A percentile compares a stretch with the other conserved stretches of the same genome.
These are phyloP conservation scores for Gleditsia sinensis DNA, from an alignment of 306 rosid species.

Conservation along the genomic window DNA sequence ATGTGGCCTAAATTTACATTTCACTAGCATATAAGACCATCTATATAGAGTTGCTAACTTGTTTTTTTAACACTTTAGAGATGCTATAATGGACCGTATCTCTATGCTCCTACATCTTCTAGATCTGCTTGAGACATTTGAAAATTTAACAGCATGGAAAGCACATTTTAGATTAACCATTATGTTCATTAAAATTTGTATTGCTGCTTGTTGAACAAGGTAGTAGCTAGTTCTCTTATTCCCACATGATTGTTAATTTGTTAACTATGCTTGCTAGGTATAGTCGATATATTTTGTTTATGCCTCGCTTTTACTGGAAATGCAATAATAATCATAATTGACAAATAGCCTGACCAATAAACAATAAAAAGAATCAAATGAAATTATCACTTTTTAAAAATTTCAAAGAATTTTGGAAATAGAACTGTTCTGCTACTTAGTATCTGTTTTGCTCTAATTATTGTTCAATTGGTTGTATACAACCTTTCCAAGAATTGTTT, in stretches of 20 bases:
- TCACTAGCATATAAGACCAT: background rate
- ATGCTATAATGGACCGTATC: background rate
- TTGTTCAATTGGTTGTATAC: background rate
- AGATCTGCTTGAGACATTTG: background rate
- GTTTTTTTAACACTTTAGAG: no score
- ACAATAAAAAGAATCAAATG: background rate
- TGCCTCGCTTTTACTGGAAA: background rate
- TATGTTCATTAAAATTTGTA: background rate
- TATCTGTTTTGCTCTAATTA: background rate
- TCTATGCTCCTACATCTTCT: background rate
- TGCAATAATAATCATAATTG: background rate
- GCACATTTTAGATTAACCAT: background rate
- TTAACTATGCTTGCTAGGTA: background rate
- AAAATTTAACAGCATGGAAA: background rate
- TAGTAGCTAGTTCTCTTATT: constrained; percentile 3
- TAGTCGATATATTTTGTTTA: background rate
- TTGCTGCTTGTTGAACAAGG: background rate
- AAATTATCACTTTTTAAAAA: background rate
- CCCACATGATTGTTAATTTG: background rate
- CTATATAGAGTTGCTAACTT: background rate
- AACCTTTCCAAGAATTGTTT: background rate
- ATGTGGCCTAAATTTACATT: background rate
- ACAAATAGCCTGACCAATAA: background rate
- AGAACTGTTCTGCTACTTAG: background rate
- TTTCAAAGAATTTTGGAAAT: background rate